Conservation (phyloP, 2,329 filamentous ascomycete genomes). For the Salinomyces thailandicus region DNA sequence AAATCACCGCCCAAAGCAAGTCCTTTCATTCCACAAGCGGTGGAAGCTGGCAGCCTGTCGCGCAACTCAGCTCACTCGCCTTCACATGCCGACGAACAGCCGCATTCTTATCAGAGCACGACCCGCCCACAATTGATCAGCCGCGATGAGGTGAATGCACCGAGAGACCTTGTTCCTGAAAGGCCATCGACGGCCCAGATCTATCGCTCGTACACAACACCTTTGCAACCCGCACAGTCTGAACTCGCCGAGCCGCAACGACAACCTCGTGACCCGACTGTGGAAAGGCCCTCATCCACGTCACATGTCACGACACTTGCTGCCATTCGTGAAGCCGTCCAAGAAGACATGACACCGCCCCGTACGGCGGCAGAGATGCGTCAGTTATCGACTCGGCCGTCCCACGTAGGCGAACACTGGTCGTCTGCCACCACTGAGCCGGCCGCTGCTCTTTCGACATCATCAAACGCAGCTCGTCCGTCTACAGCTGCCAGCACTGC, state of each 20-base stretch:
- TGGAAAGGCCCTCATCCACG: slow-evolving; percentile 8
- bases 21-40: background rate
- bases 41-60: slow-evolving; percentile 1
- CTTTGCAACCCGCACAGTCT: slow-evolving; percentile 7
- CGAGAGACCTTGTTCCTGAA: slow-evolving; percentile 3
- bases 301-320: slow-evolving; percentile 7
- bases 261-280: slow-evolving; percentile 2
- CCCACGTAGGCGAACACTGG: slow-evolving; percentile 1
- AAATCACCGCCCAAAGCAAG: background rate
- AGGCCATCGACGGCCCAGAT: slow-evolving; percentile 5
- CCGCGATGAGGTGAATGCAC: slow-evolving; percentile 4
- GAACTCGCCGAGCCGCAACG: slow-evolving; percentile 7
- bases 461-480: slow-evolving; percentile 1
- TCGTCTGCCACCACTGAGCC: slow-evolving; percentile 4
- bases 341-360: slow-evolving; percentile 3
- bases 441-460: background rate
- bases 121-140: slow-evolving; percentile 1
- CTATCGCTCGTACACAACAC: slow-evolving; percentile 6
- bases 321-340: slow-evolving; percentile 6
- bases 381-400: too few relatives aligned
- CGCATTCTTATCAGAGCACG: background rate
- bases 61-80: background rate
- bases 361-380: background rate
- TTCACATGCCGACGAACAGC: background rate
- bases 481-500: slow-evolving; percentile 7